Base-by-base conservation (phyloP, 1,284 basidiomycete species). In the Irpex sp. region DNA sequence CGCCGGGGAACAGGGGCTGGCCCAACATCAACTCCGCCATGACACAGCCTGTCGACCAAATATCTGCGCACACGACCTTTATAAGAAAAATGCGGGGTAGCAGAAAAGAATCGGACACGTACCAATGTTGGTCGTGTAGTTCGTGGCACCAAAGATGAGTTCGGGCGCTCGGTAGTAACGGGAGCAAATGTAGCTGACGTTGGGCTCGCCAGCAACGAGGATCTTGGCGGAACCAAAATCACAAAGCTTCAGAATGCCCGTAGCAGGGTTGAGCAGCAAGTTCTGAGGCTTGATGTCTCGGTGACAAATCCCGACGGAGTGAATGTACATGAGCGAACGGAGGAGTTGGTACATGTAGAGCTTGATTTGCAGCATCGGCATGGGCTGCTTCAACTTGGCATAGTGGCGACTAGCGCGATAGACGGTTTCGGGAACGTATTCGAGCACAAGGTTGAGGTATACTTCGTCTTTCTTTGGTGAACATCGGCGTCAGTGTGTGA, bases 61-160 rank as follows among this genome's bases (percentile, higher is more conserved):
- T 97, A 77, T 99, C 95, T 94, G 69, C 19, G 54, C 43, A 61
- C 7, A 65, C 62, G 66, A 58, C 11, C 5, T 4, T 7, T 33
- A 13, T 39, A 19, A n/a, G 35, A 58, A 67, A 7, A 58, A 67
- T 61, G n/a, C 13, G 53, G 43, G 33, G 9, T 4, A 7, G 11
- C 43, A 51, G 54, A 13, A 21, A 37, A 54, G 31, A 47, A 55
- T 54, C 53, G 59, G 59, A 58, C 35, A 82, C 90, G 70, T 69
- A 94, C 94, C 95, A 73, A 99, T 99, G 78, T 98, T 98, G 70
- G 97, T 99, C n/a, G 96, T 98, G 83, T 99, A 99, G 83, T 99
- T 99, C 65, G 97, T 99, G 43, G 97, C 97, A 60, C 97, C 97
- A 76, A 99, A 99, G 76, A 99, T 99, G 75, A 99, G 89, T 80